phyloP scores from a whole-genome alignment of 495 filamentous ascomycete genomes.

The Podospora australis region DNA sequence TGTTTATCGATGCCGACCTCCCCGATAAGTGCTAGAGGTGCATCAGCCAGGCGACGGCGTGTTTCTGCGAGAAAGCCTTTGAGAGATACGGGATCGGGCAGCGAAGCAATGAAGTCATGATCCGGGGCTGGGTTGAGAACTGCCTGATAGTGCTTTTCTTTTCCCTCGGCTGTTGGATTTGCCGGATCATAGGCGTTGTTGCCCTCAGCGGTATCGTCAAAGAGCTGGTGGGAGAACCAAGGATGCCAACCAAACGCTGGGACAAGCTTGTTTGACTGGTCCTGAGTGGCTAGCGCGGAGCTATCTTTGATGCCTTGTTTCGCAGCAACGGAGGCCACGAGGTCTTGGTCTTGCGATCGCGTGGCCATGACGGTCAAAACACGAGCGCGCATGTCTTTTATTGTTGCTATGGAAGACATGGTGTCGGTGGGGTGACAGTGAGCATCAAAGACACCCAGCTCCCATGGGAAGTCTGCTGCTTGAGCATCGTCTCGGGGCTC shows the following conservation, averaged over 20 bases:
- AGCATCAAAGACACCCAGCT: slow-evolving; percentile 78
- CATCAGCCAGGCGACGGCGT: slow-evolving; percentile 50
- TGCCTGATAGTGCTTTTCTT: slow-evolving; percentile 62
- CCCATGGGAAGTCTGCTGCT: slow-evolving; percentile 62
- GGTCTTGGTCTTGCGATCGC: slow-evolving; percentile 74
- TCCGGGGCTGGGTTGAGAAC: slow-evolving; percentile 54
- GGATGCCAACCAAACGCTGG: slow-evolving; percentile 98
- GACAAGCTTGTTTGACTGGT: slow-evolving; percentile 41
- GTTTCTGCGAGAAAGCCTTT: slow-evolving; percentile 61
- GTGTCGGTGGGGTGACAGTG: slow-evolving; percentile 99
- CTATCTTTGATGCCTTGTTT: slow-evolving; percentile 28
- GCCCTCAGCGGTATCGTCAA: slow-evolving; percentile 50
- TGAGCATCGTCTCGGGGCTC: not conserved
- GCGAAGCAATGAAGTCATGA: slow-evolving; percentile 52
- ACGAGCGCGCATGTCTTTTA: slow-evolving; percentile 70
- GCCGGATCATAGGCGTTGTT: slow-evolving; percentile 34
- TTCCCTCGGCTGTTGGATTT: slow-evolving; percentile 25
- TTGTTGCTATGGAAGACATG: slow-evolving; percentile 61
- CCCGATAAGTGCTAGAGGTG: slow-evolving; percentile 70
- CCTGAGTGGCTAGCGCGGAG: slow-evolving; percentile 3
- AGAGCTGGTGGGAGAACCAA: slow-evolving; percentile 91
- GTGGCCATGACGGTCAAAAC: slow-evolving; percentile 86
- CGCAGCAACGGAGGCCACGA: slow-evolving; percentile 65
- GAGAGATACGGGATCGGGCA: slow-evolving; percentile 68
- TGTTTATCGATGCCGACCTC: slow-evolving; percentile 84